These are phyloP conservation scores for Didymella arachidicola DNA, from an alignment of 2,329 filamentous ascomycete genomes.

Conservation along the genomic window DNA sequence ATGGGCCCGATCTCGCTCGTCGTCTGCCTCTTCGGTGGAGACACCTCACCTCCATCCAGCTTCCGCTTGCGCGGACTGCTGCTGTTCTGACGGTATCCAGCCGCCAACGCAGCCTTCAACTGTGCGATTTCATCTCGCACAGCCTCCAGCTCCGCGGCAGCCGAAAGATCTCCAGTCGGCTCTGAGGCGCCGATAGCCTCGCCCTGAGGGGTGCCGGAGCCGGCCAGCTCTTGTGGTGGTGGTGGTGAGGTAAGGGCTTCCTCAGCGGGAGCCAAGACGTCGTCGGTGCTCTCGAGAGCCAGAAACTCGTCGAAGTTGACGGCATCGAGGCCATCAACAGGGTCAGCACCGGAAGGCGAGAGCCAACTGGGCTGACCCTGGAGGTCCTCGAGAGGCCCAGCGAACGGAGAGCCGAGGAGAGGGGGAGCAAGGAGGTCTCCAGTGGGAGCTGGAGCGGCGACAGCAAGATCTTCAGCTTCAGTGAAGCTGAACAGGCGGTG, in stretches of 20 bases:
- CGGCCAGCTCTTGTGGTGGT: background rate
- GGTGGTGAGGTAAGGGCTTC: background rate
- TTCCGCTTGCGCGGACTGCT: constrained; percentile 7
- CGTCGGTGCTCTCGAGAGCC: background rate
- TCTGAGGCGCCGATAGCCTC: background rate
- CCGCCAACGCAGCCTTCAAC: constrained; percentile 13
- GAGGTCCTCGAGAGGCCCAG: background rate
- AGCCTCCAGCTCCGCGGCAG: background rate
- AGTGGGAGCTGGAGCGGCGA: background rate
- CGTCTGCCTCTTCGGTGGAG: background rate
- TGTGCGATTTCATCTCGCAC: constrained; percentile 10
- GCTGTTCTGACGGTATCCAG: background rate
- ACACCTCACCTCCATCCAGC: background rate
- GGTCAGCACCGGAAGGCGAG: background rate
- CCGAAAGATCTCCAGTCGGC: background rate
- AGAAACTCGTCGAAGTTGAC: constrained; percentile 3
- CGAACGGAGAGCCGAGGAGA: constrained; percentile 2
- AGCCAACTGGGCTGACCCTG: constrained; percentile 1
- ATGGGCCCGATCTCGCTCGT: constrained; percentile 1
- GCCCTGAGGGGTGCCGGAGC: background rate
- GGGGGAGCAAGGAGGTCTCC: background rate
- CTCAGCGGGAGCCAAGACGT: background rate
- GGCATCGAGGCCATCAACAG: background rate
- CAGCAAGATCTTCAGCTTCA: background rate
- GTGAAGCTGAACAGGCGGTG: background rate